These are phyloP conservation scores for Hypholoma sublateritium DNA, from an alignment of 768 basidiomycete species.

Conservation along the genomic window DNA sequence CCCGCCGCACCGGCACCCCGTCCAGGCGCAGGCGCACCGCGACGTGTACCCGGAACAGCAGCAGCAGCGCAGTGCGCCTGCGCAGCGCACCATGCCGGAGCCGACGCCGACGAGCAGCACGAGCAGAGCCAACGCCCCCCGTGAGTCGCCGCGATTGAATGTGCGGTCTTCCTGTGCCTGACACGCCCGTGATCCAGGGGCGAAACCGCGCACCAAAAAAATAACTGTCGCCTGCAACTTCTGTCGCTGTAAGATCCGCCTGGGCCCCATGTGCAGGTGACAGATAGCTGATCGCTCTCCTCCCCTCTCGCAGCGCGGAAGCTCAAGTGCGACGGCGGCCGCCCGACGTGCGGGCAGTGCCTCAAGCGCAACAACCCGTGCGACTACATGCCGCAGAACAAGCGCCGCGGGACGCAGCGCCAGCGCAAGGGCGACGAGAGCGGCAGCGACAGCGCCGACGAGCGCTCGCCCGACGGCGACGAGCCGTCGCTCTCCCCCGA, in stretches of 20 bases:
- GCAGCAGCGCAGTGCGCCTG: conserved; percentile 35
- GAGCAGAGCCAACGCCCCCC: conserved; percentile 29
- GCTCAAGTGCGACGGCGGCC: conserved; percentile 85
- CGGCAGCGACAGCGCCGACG: conserved; percentile 67
- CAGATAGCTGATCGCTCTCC: not conserved
- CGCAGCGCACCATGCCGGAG: conserved; percentile 44
- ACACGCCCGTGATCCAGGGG: conserved; percentile 36
- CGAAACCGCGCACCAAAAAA: conserved; percentile 76
- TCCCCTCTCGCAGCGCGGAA: conserved; percentile 61
- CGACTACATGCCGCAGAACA: conserved; percentile 79
- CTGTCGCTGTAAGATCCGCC: conserved; percentile 68
- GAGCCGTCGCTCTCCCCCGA: conserved; percentile 62
- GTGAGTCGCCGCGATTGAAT: conserved; percentile 18
- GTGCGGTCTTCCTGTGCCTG: conserved; percentile 7
- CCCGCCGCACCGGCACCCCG: conserved; percentile 15
- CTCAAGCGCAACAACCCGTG: conserved; percentile 75
- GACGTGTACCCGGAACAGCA: conserved; percentile 47
- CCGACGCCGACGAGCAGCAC: conserved; percentile 33
- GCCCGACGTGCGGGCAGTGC: conserved; percentile 82
- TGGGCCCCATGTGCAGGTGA: conserved; percentile 1
- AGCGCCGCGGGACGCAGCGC: conserved; percentile 62
- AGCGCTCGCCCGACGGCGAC: conserved; percentile 49
- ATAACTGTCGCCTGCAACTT: conserved; percentile 91
- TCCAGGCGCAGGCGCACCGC: conserved; percentile 33
- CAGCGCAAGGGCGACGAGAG: conserved; percentile 66